A percentile compares a stretch with the other conserved stretches of the same genome.
Conservation (phyloP, 2,329 filamentous ascomycete genomes). For the Paracoccidioides brasiliensis region DNA sequence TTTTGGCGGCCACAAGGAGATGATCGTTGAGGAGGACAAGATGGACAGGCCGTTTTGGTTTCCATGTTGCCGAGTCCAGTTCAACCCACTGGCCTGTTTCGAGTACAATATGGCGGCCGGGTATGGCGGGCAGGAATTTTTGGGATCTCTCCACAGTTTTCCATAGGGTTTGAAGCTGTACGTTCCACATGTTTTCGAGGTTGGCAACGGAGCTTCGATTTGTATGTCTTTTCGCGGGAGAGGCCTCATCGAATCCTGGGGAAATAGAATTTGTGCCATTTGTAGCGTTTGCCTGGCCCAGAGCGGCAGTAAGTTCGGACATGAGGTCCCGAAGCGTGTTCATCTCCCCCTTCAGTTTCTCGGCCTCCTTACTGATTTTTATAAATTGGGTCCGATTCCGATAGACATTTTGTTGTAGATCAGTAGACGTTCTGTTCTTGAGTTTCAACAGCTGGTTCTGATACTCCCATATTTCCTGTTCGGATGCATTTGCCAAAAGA, state of each 20-base stretch:
- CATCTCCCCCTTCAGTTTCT: conserved; percentile 96
- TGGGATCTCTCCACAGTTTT: conserved; percentile 97
- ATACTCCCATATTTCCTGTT: conserved; percentile 73
- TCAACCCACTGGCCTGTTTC: conserved; percentile 93
- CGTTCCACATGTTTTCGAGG: conserved; percentile 54
- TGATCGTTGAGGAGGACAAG: conserved; percentile 92
- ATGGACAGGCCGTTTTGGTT: conserved; percentile 75
- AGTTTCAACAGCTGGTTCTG: conserved; percentile 63
- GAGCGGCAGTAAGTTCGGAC: conserved; percentile 73
- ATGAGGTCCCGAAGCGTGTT: conserved; percentile 77
- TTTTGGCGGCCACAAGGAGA: conserved; percentile 75
- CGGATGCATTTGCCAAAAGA: conserved; percentile 70
- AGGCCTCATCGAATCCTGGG: conserved; percentile 38
- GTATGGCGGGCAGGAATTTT: conserved; percentile 82
- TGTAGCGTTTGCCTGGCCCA: conserved; percentile 32
- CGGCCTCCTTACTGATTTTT: conserved; percentile 97
- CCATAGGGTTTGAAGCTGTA: conserved; percentile 67
- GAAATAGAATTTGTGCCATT: conserved; percentile 44
- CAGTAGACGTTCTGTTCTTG: conserved; percentile 63
- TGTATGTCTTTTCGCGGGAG: conserved; percentile 43
- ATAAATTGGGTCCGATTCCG: conserved; percentile 98
- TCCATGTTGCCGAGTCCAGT: conserved; percentile 94
- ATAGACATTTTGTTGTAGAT: conserved; percentile 89
- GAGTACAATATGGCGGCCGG: conserved; percentile 85
- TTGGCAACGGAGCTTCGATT: conserved; percentile 83